Percentiles rank a stretch among this genome's conserved stretches.
phyloP scores from a whole-genome alignment of 768 basidiomycete species.

The Psilocybe cubensis region DNA sequence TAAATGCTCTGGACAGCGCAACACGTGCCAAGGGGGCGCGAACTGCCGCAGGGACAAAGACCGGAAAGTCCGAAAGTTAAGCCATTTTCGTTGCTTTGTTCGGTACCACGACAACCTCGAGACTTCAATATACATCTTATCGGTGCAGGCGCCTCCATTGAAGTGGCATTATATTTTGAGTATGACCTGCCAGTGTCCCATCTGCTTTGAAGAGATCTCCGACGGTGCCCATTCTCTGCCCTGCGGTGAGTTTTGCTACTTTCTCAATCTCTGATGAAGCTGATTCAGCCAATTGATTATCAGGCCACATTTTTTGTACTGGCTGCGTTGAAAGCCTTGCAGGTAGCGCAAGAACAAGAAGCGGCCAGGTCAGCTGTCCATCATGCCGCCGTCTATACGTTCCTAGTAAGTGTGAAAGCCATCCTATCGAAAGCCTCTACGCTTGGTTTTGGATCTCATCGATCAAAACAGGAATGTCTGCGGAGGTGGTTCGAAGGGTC shows the following conservation, averaged over 20 bases:
- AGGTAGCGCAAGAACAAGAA: background rate
- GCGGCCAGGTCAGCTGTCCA: constrained; percentile 1
- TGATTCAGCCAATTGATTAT: background rate
- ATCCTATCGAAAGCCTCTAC: background rate
- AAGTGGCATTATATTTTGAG: too few species aligned
- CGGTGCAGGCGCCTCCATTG: too few species aligned
- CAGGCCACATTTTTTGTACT: constrained; percentile 10
- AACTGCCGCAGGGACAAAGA: too few species aligned
- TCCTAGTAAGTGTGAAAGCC: background rate
- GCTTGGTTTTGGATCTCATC: background rate
- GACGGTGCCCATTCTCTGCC: background rate
- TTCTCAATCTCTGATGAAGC: background rate
- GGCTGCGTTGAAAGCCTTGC: background rate
- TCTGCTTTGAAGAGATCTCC: background rate
- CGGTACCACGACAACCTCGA: too few species aligned
- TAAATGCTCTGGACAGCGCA: too few species aligned
- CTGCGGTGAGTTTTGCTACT: background rate
- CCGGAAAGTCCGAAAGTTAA: too few species aligned
- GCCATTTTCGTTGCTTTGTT: too few species aligned
- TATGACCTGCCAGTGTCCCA: background rate
- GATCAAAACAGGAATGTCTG: background rate
- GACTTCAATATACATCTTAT: too few species aligned
- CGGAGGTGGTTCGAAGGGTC: constrained; percentile 3
- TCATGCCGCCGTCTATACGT: background rate
- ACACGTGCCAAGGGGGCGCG: too few species aligned